Percentiles rank a stretch among this genome's conserved stretches.
phyloP scores from a whole-genome alignment of 2,329 filamentous ascomycete genomes.

The Grosmannia penicillata region DNA sequence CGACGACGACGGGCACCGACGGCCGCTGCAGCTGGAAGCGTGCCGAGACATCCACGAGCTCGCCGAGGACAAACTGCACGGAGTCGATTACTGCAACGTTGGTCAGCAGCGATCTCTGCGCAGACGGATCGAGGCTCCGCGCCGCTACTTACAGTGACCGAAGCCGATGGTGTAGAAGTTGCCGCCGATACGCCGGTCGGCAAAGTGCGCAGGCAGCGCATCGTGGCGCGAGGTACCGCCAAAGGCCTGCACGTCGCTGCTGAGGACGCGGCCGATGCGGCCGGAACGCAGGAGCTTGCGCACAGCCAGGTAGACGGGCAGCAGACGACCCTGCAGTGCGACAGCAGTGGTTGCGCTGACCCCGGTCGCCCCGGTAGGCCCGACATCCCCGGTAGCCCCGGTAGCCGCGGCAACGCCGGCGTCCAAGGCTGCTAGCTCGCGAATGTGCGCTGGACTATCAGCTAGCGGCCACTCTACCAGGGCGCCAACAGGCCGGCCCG shows the following conservation, averaged over 20 bases:
- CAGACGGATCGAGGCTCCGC: too few relatives aligned
- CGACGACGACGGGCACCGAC: constrained; percentile 16
- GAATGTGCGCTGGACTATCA: constrained; percentile 22
- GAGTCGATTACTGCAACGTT: constrained; percentile 25
- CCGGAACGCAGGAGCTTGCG: constrained; percentile 27
- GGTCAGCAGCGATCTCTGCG: neutral
- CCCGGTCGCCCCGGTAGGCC: constrained; percentile 15
- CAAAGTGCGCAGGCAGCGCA: constrained; percentile 27
- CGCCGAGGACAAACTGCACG: constrained; percentile 29
- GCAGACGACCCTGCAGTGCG: constrained; percentile 33
- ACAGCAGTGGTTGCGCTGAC: constrained; percentile 26
- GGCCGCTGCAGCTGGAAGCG: constrained; percentile 31
- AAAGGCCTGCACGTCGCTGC: constrained; percentile 26
- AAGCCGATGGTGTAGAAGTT: constrained; percentile 27
- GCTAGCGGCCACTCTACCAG: constrained; percentile 45
- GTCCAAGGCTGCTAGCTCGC: too few relatives aligned
- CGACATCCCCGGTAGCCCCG: neutral
- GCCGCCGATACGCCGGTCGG: constrained; percentile 30
- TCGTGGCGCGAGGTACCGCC: constrained; percentile 22
- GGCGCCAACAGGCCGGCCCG: constrained; percentile 14
- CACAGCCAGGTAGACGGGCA: constrained; percentile 28
- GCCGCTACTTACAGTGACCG: constrained; percentile 22
- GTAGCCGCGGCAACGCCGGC: constrained; percentile 15
- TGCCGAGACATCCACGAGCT: constrained; percentile 22
- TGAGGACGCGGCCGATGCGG: constrained; percentile 35